Evolutionary conservation across 768 basidiomycete species (phyloP), one percentile per base, ranked within the genome.

Genomic region (Pulveroboletus sp.): DNA sequence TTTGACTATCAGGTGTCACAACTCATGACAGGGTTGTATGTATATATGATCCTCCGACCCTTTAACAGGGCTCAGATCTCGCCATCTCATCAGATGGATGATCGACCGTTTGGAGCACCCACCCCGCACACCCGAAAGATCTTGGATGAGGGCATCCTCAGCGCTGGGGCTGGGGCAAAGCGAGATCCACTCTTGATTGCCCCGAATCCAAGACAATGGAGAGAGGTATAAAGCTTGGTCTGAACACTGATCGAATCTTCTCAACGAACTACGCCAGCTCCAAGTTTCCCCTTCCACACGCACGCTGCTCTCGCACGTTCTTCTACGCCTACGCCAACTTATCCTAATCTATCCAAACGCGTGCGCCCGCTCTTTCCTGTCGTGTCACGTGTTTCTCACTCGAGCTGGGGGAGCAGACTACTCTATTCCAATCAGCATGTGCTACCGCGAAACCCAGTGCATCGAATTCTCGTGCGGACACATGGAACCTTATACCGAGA

Each of bases 401-500:
- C 27, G 32, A 28, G 8, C 21, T 39, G 41, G 32, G 28, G 32
- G 17, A 42, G n/a, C 36, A 63, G 58, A 53, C 53, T 43, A 46
- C 14, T 49, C 8, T 26, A 42, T 41, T 44, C 31, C 39, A 14
- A 38, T 53, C 37, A 46, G 46, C 40, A 78, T 79, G 77, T 79
- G 77, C 56, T 64, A 69, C 66, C 70, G 74, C 62, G 63, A 73
- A 52, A 58, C 69, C 46, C 61, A 70, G 27, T 71, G 68, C 56
- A 66, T 66, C 36, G 57, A 61, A 51, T 68, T 71, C 55, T 40
- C 59, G 18, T 79, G 77, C 54, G 70, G 68, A 27, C 74, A 78
- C 57, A 53, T 63, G 24, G 53, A 63, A 33, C 66, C 67, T 5
- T 46, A 58, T 39, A 60, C 49, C 6, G 65, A 70, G 39, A 60